Base-by-base conservation (phyloP, 208 protist species). In the Trypanosoma cruzi region DNA sequence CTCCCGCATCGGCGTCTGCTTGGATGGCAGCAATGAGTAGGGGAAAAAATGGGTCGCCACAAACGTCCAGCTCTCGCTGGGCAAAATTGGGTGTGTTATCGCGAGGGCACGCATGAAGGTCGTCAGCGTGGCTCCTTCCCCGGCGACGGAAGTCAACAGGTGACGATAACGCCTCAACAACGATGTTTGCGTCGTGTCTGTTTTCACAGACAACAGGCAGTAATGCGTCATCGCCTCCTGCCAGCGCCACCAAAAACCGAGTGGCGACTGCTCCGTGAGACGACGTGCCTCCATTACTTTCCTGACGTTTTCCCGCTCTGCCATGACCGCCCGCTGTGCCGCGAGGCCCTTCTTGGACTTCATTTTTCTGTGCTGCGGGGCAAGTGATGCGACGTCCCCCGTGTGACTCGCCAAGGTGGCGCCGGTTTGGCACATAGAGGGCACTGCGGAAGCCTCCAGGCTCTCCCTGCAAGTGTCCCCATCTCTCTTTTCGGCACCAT, bases 171-270 rank as follows among this genome's bases (percentile, higher is more conserved):
- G 29, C 16, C 53, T 11, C 28, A 50, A 3, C 26, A 70, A 20
- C 5, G 50, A 40, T 22, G 53, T 24, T 8, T 16, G 50, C 11
- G 20, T 11, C 8, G 5, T 22, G 13, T 67, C 42, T 52, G 26
- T 46, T 3, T 16, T 10, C 22, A 3, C 11, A 46, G 18, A 31
- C 62, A 67, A 20, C 29, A 67, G 62, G 14, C 62, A 18, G 36
- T 67, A 4, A 5, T 10, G 3, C 20, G 20, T 8, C 56, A 48
- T 29, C 18, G 49, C 37, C 20, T 48, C 26, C 20, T 49, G 55
- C 67, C 67, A 72, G 32, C 67, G 67, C n/a, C 28, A 64, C 67
- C 67, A 72, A 55, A 72, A 72, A 20, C 56, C 55, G 24, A 65
- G 11, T 0, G 49, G 0, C 16, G 67, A 72, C 8, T 40, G 7